Evolutionary conservation across 2,329 filamentous ascomycete genomes (phyloP), one percentile per base, ranked within the genome.

Genomic region (Aspergillus floridensis): DNA sequence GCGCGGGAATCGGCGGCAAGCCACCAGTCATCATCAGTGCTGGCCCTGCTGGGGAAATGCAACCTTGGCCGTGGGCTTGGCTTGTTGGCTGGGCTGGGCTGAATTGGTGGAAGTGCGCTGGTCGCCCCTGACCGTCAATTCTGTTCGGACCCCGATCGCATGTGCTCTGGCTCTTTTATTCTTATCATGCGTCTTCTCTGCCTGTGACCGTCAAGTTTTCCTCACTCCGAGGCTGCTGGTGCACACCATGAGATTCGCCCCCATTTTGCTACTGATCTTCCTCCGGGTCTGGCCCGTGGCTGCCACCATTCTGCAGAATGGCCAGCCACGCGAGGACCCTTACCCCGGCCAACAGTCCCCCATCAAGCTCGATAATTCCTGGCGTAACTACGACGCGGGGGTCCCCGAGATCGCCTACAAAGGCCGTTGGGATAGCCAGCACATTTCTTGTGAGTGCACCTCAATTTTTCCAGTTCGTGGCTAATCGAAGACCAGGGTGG

Each of bases 361-460:
- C 12, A 68, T 77, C 31, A 56, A 61, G 12, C 46, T 69, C 35
- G 71, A 76, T 47, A 66, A 71, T 24, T 71, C 69, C 35, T 82
- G 80, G 75, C 77, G 70, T 31, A 82, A 76, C 1, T 87, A 84
- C 63, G 72, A 76, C 4, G 77, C 83, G 4, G 77, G 82, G 66
- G 78, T 82, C 1, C 70, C 77, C 1, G 83, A 87, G 66, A 75
- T 88, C 10, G 82, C 82, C 0, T 88, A 86, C 75, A 86, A 86
- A 66, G 85, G 85, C 5, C 76, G 84, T 59, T 88, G 85, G 85
- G 84, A 87, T 67, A 84, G 80, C 35, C 80, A 84, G 64, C 78
- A 84, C 63, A 79, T 86, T 51, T 86, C 82, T 1, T 87, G 76
- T 76, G 72, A 54, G 71, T 35, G 1, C 32, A 4, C 32, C 11